Percentiles rank a stretch among this genome's conserved stretches.
phyloP scores from a whole-genome alignment of 306 rosid species.

The Boehmeria nivea region DNA sequence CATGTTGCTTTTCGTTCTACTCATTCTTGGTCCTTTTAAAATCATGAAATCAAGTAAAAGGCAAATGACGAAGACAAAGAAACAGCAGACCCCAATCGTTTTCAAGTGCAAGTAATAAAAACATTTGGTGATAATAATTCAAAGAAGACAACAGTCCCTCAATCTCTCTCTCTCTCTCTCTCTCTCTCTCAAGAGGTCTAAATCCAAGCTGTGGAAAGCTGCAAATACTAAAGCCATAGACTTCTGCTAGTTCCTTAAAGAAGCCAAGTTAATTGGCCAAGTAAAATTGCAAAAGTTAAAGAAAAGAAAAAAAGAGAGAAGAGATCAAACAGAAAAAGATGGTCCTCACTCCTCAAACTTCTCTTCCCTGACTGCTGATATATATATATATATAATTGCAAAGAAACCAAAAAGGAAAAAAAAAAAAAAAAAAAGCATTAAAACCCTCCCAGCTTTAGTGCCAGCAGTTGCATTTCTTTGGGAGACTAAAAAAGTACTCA shows the following conservation, averaged over 20 bases:
- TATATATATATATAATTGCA: slow-evolving; percentile 35
- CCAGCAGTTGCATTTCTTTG: slow-evolving; percentile 54
- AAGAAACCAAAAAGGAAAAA: too few species aligned
- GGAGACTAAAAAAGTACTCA: slow-evolving; percentile 53
- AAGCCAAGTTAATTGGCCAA: slow-evolving; percentile 47
- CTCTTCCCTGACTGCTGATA: too few species aligned
- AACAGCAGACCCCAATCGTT: slow-evolving; percentile 2
- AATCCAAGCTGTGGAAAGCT: slow-evolving; percentile 47
- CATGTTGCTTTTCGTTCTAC: not conserved
- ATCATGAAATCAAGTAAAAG: not conserved
- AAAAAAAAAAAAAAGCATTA: too few species aligned
- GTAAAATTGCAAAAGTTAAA: slow-evolving; percentile 16
- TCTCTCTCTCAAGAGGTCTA: slow-evolving; percentile 37
- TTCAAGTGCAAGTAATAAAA: slow-evolving; percentile 15
- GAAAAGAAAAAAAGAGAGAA: too few species aligned
- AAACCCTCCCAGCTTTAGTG: slow-evolving; percentile 52
- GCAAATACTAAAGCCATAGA: slow-evolving; percentile 43
- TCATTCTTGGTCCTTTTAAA: not conserved
- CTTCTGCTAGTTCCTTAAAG: slow-evolving; percentile 50
- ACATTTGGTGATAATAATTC: slow-evolving; percentile 25
- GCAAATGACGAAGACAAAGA: slow-evolving; percentile 17
- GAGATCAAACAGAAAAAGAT: slow-evolving; percentile 39
- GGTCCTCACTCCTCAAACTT: slow-evolving; percentile 35
- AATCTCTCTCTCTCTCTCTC: too few species aligned
- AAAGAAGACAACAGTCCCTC: slow-evolving; percentile 20